phyloP scores from a whole-genome alignment of 345 rosid genomes.

The Melaleuca alternifolia region DNA sequence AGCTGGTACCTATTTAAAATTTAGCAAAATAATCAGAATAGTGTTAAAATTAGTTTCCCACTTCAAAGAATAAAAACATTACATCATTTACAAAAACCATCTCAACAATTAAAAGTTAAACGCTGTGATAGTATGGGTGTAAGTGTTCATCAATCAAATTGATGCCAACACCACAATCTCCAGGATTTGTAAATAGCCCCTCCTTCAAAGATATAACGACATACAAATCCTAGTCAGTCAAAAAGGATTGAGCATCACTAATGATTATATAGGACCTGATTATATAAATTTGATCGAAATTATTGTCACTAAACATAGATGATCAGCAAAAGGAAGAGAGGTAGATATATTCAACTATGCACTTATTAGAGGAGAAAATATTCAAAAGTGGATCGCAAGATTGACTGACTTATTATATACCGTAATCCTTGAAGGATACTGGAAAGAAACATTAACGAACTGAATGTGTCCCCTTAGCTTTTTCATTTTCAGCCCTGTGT shows the following conservation, averaged over 20 bases:
- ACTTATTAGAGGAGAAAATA: not conserved
- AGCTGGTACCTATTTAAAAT: conserved; percentile 17
- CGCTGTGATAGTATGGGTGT: not conserved
- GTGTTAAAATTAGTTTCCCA: not conserved
- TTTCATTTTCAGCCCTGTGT: conserved; percentile 18
- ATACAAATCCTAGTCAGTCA: not conserved
- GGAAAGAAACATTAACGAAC: conserved; percentile 25
- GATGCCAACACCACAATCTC: not conserved
- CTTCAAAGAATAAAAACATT: not conserved
- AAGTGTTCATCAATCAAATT: not conserved
- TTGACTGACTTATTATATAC: conserved; percentile 1
- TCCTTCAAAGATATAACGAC: not conserved
- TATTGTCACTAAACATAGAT: not conserved
- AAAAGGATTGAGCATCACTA: not conserved
- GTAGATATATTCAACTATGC: not conserved
- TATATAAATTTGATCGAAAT: not conserved
- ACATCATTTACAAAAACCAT: not conserved
- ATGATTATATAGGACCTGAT: not conserved
- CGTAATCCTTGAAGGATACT: conserved; percentile 27
- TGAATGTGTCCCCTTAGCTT: conserved; percentile 24
- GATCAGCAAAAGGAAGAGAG: not conserved
- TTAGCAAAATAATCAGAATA: not conserved
- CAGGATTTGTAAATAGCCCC: not conserved
- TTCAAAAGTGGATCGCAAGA: not conserved
- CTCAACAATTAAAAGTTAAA: not conserved